Conservation (phyloP, 2,329 filamentous ascomycete genomes). For the Cryoendolithus antarcticus region DNA sequence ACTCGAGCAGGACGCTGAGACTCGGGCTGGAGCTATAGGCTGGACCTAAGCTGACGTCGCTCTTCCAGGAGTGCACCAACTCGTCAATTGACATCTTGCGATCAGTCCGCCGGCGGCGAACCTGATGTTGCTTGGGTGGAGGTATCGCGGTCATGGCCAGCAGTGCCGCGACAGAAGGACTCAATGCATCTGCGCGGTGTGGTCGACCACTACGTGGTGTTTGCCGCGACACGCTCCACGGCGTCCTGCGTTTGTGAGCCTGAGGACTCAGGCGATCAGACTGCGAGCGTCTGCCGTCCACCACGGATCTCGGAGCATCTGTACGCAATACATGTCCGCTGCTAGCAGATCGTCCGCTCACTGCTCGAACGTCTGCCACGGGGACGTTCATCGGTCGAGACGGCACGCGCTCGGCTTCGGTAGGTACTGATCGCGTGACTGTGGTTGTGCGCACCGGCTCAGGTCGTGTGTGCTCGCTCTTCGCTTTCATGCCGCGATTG, state of each 20-base stretch:
- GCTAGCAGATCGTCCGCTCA: not conserved
- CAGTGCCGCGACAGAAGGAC: slow-evolving; percentile 44
- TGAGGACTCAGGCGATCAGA: not conserved
- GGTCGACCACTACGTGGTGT: no score
- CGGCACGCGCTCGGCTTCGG: slow-evolving; percentile 1
- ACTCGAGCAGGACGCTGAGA: slow-evolving; percentile 44
- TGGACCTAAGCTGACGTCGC: slow-evolving; percentile 27
- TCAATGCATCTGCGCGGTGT: slow-evolving; percentile 30
- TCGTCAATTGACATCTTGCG: slow-evolving; percentile 43
- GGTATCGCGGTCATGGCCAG: slow-evolving; percentile 49
- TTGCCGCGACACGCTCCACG: slow-evolving; percentile 1
- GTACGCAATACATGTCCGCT: not conserved
- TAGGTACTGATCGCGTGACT: not conserved
- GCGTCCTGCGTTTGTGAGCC: not conserved
- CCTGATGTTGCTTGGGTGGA: slow-evolving; percentile 30
- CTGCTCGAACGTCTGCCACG: slow-evolving; percentile 4
- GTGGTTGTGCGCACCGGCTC: slow-evolving; percentile 1
- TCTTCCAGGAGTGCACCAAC: slow-evolving; percentile 42
- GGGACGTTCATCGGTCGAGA: slow-evolving; percentile 13
- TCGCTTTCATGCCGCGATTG: not conserved
- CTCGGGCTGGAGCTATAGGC: slow-evolving; percentile 23
- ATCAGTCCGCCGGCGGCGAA: slow-evolving; percentile 28
- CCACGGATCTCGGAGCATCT: not conserved
- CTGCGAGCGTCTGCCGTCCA: not conserved
- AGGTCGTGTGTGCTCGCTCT: not conserved